Conservation (phyloP, 1,284 basidiomycete species). For the Cryptococcus sp. region DNA sequence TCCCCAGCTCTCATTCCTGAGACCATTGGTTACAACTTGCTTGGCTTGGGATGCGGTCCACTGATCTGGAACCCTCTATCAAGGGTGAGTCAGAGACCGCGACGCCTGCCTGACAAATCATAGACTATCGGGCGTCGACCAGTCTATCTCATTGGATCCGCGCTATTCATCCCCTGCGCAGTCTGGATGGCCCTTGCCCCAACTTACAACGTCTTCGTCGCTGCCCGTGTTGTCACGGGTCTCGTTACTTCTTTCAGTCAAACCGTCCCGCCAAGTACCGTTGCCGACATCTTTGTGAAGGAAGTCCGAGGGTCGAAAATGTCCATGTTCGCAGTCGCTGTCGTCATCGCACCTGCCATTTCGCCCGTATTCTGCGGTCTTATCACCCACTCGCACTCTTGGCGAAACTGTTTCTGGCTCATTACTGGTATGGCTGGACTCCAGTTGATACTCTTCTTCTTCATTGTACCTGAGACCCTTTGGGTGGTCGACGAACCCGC, state of each 20-base stretch:
- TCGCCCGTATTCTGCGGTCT: slow-evolving; percentile 47
- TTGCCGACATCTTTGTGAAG: slow-evolving; percentile 37
- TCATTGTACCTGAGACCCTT: slow-evolving; percentile 49
- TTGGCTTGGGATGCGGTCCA: slow-evolving; percentile 50
- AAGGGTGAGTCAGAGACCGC: slow-evolving; percentile 2
- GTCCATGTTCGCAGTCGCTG: slow-evolving; percentile 35
- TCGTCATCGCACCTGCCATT: slow-evolving; percentile 40
- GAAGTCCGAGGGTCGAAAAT: slow-evolving; percentile 49
- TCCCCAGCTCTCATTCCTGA: slow-evolving; percentile 42
- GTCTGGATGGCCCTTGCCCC: slow-evolving; percentile 44
- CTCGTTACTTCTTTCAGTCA: slow-evolving; percentile 29
- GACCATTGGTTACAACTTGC: slow-evolving; percentile 49
- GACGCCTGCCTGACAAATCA: neutral
- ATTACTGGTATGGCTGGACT: slow-evolving; percentile 39
- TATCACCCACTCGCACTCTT: slow-evolving; percentile 31
- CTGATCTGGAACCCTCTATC: slow-evolving; percentile 43
- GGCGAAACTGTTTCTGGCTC: slow-evolving; percentile 47
- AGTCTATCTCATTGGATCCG: slow-evolving; percentile 46
- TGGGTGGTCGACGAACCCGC: slow-evolving; percentile 30
- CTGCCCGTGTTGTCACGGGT: slow-evolving; percentile 35
- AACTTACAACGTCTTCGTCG: slow-evolving; percentile 25
- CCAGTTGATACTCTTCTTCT: slow-evolving; percentile 35
- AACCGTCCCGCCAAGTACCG: slow-evolving; percentile 34
- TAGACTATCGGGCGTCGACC: slow-evolving; percentile 45
- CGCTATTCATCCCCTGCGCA: slow-evolving; percentile 45